A percentile compares a stretch with the other conserved stretches of the same genome.
Evolutionary conservation across 2,329 filamentous ascomycete species (phyloP).

Genomic region (Xylariales sp.): DNA sequence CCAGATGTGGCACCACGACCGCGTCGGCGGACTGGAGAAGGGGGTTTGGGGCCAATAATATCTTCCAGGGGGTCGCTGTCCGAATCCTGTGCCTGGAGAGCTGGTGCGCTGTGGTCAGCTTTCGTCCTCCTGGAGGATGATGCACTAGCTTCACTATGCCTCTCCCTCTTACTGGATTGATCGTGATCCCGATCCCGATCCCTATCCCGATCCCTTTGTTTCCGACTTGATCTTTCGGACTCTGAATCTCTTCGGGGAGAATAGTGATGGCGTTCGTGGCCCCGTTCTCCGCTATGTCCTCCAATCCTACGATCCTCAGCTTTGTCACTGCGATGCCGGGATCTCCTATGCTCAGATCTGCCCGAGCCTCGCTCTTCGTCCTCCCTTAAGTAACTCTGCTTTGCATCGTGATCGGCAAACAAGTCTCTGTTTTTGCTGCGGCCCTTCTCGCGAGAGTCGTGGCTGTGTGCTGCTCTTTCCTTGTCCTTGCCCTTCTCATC

Average conservation of each 20-base stretch:
- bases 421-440: conserved; percentile 19
- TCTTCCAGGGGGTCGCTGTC: conserved; percentile 71
- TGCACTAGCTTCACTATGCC: too few species aligned
- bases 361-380: too few species aligned
- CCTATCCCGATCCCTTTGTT: background rate
- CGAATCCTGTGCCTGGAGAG: conserved; percentile 19
- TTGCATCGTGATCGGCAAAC: conserved; percentile 10
- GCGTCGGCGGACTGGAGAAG: conserved; percentile 47
- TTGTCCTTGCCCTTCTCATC: conserved; percentile 6
- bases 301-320: conserved; percentile 1
- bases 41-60: conserved; percentile 70
- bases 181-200: too few species aligned
- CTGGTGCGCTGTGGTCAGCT: too few species aligned
- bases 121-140: too few species aligned
- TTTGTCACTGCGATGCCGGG: conserved; percentile 9
- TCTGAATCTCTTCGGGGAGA: too few species aligned
- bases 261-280: too few species aligned
- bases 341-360: too few species aligned
- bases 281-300: conserved; percentile 10
- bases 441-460: conserved; percentile 16
- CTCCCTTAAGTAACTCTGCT: too few species aligned
- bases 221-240: too few species aligned
- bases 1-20: conserved; percentile 65
- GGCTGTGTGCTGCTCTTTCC: conserved; percentile 9
- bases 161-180: too few species aligned